Base-by-base conservation (phyloP, 2,329 filamentous ascomycete species). In the Fusarium nanum region DNA sequence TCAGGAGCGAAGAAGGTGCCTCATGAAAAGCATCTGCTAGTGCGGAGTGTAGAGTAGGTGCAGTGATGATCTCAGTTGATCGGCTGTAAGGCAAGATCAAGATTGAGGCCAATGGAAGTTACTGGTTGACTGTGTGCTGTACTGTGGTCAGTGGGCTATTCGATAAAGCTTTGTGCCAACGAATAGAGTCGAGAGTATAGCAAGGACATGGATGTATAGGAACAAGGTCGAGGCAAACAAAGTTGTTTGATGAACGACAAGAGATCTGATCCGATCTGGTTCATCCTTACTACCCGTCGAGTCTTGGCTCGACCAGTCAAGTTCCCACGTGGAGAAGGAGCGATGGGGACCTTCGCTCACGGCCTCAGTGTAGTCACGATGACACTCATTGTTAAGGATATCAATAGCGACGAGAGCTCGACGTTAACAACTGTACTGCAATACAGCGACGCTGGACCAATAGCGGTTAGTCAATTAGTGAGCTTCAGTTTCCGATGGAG, bases 271-370 rank as follows among this genome's bases (percentile, higher is more conserved):
- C 44, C 37, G 62, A 45, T 27, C 46, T 50, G 20, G 42, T 34
- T 37, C 6, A 23, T 56, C n/a, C 27, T 48, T n/a, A 30, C 12
- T 32, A 44, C 37, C 22, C 41, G 41, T 50, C 23, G 28, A 34
- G 6, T 41, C 53, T 30, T 47, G 34, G 42, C 30, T 52, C 42
- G 41, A 49, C 56, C 56, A 67, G 68, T 50, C 57, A 58, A 44
- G 42, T n/a, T 47, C 61, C 55, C 61, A 72, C 65, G 68, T 71
- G 69, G 55, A 65, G 37, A 27, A 49, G 49, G 48, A 61, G 37
- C 41, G 41, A 46, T 23, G 45, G 34, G 9, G 49, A 53, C 23
- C 34, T 41, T 22, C 16, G 13, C 14, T 20, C 49, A 34, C 49
- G 23, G 14, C 48, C 12, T 40, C 49, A n/a, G n/a, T 23, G 48